Evolutionary conservation across 2,329 filamentous ascomycete genomes (phyloP).

Genomic region (Aspergillus terreus): DNA sequence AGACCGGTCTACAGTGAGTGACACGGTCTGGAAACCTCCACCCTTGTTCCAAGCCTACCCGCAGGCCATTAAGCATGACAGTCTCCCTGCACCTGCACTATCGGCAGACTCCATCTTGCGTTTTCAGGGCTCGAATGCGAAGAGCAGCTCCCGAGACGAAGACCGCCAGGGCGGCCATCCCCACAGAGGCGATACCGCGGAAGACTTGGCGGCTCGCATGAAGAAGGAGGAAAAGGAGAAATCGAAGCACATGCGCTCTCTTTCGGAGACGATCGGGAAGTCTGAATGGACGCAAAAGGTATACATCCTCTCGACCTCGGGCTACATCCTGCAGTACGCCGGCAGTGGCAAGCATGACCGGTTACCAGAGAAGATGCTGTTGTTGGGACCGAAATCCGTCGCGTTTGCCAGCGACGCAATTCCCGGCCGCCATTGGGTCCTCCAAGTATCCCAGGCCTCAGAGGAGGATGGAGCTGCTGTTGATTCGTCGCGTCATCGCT

Average conservation of each 20-base stretch:
- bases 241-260: constrained; percentile 31
- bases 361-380: constrained; percentile 46
- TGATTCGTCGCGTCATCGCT: constrained; percentile 32
- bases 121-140: constrained; percentile 36
- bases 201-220: constrained; percentile 22
- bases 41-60: constrained; percentile 85
- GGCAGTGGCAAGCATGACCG: constrained; percentile 44
- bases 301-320: constrained; percentile 42
- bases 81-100: constrained; percentile 63
- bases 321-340: constrained; percentile 45
- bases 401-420: constrained; percentile 50
- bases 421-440: constrained; percentile 47
- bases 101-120: constrained; percentile 68
- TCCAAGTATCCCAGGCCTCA: constrained; percentile 42
- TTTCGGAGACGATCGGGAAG: constrained; percentile 37
- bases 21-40: constrained; percentile 60
- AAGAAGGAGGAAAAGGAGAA: constrained; percentile 34
- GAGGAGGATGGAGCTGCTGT: constrained; percentile 25
- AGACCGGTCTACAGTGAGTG: constrained; percentile 18
- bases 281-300: constrained; percentile 43
- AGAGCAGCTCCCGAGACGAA: constrained; percentile 11
- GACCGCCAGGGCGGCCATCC: constrained; percentile 9
- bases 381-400: constrained; percentile 43
- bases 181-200: constrained; percentile 16
- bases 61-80: constrained; percentile 73